phyloP scores from a whole-genome alignment of 2,329 filamentous ascomycete genomes.

The Pyrenochaeta sp. region DNA sequence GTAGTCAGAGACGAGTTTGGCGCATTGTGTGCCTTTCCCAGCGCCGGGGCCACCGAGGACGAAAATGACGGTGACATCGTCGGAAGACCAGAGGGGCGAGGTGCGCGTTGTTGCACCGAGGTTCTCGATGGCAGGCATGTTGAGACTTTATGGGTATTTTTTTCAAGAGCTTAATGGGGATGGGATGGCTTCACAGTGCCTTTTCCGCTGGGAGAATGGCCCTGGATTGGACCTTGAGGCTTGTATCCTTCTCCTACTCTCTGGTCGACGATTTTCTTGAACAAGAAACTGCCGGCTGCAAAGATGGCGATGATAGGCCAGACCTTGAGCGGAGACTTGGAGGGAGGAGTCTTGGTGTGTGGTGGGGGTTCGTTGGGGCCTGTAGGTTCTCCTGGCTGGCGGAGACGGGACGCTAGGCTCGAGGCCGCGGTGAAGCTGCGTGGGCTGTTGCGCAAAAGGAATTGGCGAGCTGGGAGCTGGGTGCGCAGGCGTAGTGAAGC shows the following conservation, averaged over 20 bases:
- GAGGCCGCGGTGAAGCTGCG: slow-evolving; percentile 36
- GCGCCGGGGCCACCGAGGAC: slow-evolving; percentile 95
- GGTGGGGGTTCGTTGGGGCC: slow-evolving; percentile 49
- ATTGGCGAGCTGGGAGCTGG: slow-evolving; percentile 18
- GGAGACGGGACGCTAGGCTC: slow-evolving; percentile 36
- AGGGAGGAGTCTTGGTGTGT: slow-evolving; percentile 41
- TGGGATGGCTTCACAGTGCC: slow-evolving; percentile 25
- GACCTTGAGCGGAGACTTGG: slow-evolving; percentile 51
- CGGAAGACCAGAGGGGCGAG: slow-evolving; percentile 74
- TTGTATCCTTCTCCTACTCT: slow-evolving; percentile 48
- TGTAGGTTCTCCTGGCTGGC: slow-evolving; percentile 44
- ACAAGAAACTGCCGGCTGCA: slow-evolving; percentile 53
- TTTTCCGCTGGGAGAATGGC: slow-evolving; percentile 41
- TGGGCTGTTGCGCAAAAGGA: slow-evolving; percentile 12
- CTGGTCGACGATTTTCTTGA: slow-evolving; percentile 56
- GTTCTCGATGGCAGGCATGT: slow-evolving; percentile 50
- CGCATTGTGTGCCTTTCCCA: slow-evolving; percentile 96
- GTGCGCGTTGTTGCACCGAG: slow-evolving; percentile 55
- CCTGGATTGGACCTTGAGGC: slow-evolving; percentile 35
- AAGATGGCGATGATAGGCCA: slow-evolving; percentile 59
- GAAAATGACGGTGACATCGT: slow-evolving; percentile 90
- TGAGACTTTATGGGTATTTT: slow-evolving; percentile 21
- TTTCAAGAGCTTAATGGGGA: slow-evolving; percentile 31
- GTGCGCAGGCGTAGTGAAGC: no score
- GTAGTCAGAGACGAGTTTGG: slow-evolving; percentile 84